These are phyloP conservation scores for Alisma plantagoaquatica DNA, from an alignment of 106 monocot genomes.

Conservation along the genomic window DNA sequence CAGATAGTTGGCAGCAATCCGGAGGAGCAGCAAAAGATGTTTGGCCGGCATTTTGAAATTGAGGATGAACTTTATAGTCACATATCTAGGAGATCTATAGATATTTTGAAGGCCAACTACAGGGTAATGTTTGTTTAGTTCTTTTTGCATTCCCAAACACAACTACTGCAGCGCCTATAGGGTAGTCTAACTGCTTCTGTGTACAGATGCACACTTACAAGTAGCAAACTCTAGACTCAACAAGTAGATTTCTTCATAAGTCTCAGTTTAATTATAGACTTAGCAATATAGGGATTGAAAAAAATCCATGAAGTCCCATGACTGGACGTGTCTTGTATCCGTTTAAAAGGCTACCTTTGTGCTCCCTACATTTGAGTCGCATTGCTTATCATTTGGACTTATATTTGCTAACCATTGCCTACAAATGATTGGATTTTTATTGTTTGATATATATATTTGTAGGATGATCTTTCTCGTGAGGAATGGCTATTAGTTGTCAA, in stretches of 20 bases:
- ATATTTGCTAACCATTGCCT: background rate
- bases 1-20: constrained; percentile 60
- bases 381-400: background rate
- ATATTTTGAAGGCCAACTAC: constrained; percentile 74
- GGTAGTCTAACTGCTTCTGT: background rate
- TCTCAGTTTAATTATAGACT: background rate
- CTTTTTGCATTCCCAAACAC: background rate
- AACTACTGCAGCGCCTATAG: background rate
- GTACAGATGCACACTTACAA: background rate
- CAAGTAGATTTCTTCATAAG: too few relatives aligned
- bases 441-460: constrained; percentile 3
- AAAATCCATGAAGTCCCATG: background rate
- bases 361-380: too few relatives aligned
- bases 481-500: constrained; percentile 70
- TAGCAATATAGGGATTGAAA: background rate
- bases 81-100: constrained; percentile 87
- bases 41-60: constrained; percentile 80
- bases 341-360: too few relatives aligned
- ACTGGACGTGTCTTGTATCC: background rate
- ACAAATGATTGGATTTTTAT: background rate
- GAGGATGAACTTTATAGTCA: constrained; percentile 94
- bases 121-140: constrained; percentile 32
- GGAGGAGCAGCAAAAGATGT: constrained; percentile 78
- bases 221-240: too few relatives aligned
- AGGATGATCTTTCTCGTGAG: constrained; percentile 72